Base-by-base conservation (phyloP, 2,329 filamentous ascomycete genomes). In the Neophaeococcomyces aloes region DNA sequence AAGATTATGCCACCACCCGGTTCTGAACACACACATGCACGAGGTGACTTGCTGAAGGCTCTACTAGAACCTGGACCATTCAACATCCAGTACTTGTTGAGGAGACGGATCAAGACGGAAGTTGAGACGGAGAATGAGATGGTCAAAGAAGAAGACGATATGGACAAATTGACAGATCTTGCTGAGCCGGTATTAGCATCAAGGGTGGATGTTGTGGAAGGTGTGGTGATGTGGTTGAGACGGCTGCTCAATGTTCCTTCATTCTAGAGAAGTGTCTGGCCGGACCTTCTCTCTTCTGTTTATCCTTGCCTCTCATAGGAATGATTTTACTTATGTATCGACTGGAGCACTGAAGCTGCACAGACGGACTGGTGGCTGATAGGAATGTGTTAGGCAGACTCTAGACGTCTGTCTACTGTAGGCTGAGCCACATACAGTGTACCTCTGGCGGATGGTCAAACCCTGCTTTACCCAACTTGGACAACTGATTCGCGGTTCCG, bases 61-160 rank as follows among this genome's bases (percentile, higher is more conserved):
- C 48, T 55, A 44, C 45, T 55, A 23, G 53, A 53, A 31, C 41
- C 40, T n/a, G 53, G 53, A 11, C 49, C 51, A 13, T 50, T 51
- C 37, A 44, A 53, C 35, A 18, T 54, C 32, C 48, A 43, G 3
- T 41, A 35, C n/a, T 25, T 53, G 15, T 27, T 55, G 25, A 44
- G 42, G 19, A 37, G 29, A 4, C 30, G 42, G 15, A 37, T 46
- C 8, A 42, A 41, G 36, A 5, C 45, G 7, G 37, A 50, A 7
- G 31, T 21, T 1, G n/a, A n/a, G n/a, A n/a, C n/a, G n/a, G 49
- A 50, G 29, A 33, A 46, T 6, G 36, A 35, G 18, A 41, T 53
- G 33, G 42, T 42, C 19, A 21, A 30, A 13, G 42, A 39, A 17
- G 29, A 46, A 13, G 38, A 46, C 29, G 21, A 37, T 27, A 10